Conservation (phyloP, 2,329 filamentous ascomycete genomes). For the Talaromyces sp. region DNA sequence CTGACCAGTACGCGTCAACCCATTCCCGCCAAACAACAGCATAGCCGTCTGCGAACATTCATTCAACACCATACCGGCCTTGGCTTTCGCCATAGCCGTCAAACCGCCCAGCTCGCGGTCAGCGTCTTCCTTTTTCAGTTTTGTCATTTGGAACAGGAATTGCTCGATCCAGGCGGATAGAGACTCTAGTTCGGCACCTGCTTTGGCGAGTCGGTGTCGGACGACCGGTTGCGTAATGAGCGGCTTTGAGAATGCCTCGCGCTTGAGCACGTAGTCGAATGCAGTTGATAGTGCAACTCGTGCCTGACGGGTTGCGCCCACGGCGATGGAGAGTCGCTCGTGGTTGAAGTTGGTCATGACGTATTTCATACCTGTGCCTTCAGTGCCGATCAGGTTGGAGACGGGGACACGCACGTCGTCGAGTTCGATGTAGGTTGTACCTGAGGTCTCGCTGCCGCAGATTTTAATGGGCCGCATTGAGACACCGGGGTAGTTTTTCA, state of each 20-base stretch:
- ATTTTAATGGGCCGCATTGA: constrained; percentile 67
- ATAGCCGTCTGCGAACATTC: constrained; percentile 69
- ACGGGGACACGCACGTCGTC: constrained; percentile 72
- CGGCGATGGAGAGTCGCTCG: constrained; percentile 66
- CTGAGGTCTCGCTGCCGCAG: constrained; percentile 58
- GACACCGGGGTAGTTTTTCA: constrained; percentile 67
- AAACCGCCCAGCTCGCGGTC: constrained; percentile 64
- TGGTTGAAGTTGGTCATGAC: constrained; percentile 81
- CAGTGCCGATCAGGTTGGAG: constrained; percentile 66
- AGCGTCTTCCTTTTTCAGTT: constrained; percentile 52
- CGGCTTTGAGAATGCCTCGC: constrained; percentile 66
- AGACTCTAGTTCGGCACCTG: constrained; percentile 65
- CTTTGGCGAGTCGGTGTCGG: constrained; percentile 68
- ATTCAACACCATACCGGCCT: constrained; percentile 68
- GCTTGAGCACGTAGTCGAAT: constrained; percentile 63
- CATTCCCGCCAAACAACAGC: constrained; percentile 71
- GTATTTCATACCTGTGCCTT: constrained; percentile 71
- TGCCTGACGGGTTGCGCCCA: constrained; percentile 62
- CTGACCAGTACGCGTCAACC: constrained; percentile 67
- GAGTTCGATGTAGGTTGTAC: constrained; percentile 73
- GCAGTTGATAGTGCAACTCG: constrained; percentile 60
- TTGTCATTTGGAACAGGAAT: constrained; percentile 66
- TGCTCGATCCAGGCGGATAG: constrained; percentile 72
- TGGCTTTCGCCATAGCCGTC: constrained; percentile 70
- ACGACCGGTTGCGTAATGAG: constrained; percentile 75